Conservation (phyloP, 2,329 filamentous ascomycete genomes). For the Diaporthe vexans region DNA sequence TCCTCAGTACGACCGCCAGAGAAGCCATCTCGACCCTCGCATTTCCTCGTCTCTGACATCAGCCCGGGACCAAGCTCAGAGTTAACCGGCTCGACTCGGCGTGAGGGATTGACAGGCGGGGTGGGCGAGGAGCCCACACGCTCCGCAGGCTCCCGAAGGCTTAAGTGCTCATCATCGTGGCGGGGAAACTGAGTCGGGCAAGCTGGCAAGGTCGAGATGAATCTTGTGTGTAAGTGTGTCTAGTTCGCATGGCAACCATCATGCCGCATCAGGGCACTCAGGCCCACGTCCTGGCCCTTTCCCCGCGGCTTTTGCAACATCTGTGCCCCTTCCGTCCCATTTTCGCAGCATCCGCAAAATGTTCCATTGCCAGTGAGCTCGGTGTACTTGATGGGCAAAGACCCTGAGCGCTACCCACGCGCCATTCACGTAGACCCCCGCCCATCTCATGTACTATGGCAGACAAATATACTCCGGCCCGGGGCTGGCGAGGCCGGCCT, state of each 20-base stretch:
- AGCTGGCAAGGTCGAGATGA: conserved; percentile 13
- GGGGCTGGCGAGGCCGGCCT: conserved; percentile 17
- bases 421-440: not conserved
- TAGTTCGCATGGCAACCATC: not conserved
- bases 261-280: conserved; percentile 21
- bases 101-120: conserved; percentile 9
- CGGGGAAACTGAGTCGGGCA: not conserved
- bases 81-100: conserved; percentile 12
- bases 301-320: conserved; percentile 30
- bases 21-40: not conserved
- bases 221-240: conserved; percentile 2
- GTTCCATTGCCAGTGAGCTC: not conserved
- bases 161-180: conserved; percentile 23
- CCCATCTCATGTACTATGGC: not conserved
- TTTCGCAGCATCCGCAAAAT: not conserved
- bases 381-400: conserved; percentile 16
- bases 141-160: conserved; percentile 3
- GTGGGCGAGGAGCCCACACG: conserved; percentile 7
- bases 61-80: conserved; percentile 16
- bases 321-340: conserved; percentile 23
- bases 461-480: conserved; percentile 19
- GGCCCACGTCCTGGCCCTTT: no score
- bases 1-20: not conserved
- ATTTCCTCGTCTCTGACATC: conserved; percentile 16
- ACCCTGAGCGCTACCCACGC: not conserved